phyloP scores from a whole-genome alignment of 139 green algal genomes.

The Chlorella sorokiniana region DNA sequence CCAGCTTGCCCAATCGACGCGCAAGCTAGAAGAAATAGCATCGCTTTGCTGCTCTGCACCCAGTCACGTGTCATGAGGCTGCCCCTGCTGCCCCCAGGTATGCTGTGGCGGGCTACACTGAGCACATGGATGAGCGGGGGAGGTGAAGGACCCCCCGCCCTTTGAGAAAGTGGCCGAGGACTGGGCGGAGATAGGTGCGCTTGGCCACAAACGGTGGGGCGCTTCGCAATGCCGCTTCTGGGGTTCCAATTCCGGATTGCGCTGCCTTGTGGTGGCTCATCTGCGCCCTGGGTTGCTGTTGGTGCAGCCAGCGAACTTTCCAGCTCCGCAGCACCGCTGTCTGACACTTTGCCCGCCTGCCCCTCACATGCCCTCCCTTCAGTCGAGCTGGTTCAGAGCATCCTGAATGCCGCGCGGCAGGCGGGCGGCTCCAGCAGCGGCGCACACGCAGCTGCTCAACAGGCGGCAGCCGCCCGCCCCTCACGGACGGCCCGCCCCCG shows the following conservation, averaged over 20 bases:
- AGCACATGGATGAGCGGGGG: conserved; percentile 37
- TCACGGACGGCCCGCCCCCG: no score
- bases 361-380: neutral
- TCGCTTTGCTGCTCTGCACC: no score
- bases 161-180: conserved; percentile 33
- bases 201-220: neutral
- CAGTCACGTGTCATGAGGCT: no score
- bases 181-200: conserved; percentile 19
- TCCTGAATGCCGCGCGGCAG: conserved; percentile 7
- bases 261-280: no score
- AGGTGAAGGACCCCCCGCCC: conserved; percentile 31
- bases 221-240: no score
- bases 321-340: neutral
- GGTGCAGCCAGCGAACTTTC: no score
- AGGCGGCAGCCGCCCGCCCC: no score
- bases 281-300: no score
- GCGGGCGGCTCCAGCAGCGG: neutral
- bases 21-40: no score
- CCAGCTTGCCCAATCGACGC: no score
- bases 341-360: neutral
- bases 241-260: no score
- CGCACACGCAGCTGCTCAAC: neutral
- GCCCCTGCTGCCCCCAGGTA: conserved; percentile 17
- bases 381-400: neutral
- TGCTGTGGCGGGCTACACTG: conserved; percentile 18